Base-by-base conservation (phyloP, 2,329 filamentous ascomycete species). In the Stemphylium lycopersici region DNA sequence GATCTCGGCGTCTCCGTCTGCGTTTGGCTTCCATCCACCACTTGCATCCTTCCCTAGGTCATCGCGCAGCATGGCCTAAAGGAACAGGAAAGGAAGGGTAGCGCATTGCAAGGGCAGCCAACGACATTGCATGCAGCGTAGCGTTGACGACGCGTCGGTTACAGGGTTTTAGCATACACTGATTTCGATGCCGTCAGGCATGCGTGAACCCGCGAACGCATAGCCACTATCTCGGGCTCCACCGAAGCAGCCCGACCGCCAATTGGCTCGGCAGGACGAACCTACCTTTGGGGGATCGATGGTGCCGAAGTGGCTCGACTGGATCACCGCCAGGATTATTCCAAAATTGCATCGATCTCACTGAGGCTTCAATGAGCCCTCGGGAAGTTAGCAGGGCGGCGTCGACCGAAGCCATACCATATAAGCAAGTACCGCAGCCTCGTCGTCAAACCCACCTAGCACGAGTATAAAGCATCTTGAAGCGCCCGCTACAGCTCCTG, bases 271-370 rank as follows among this genome's bases (percentile, higher is more conserved):
- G 55, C 34, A 6, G 15, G 20, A 18, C 37, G 39, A 40, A 37
- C 24, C 56, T 44, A 29, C 32, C 62, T 56, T 59, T 56, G 37
- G 37, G 63, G 46, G 56, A 63, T 62, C 41, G 50, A 46, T 47
- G 46, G 56, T 65, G 66, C 63, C 69, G 56, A 65, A 57, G 61
- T 65, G 67, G 61, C 63, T 70, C 63, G 69, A 68, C 55, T 62
- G 60, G 67, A 72, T 73, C 63, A 53, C 46, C 65, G 53, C 58
- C 65, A 66, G 58, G 68, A 65, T 66, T 68, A 44, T 70, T 70
- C 65, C 63, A 66, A 65, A 57, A 46, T 54, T 36, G 42, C 34
- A 29, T 36, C 43, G 49, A 40, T 48, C 50, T 43, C 39, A 34
- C 37, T 37, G 31, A 69, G 67, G 63, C 65, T 65, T 68, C 68